Evolutionary conservation across 1,284 basidiomycete genomes (phyloP).

Genomic region (Ustilago tritici): DNA sequence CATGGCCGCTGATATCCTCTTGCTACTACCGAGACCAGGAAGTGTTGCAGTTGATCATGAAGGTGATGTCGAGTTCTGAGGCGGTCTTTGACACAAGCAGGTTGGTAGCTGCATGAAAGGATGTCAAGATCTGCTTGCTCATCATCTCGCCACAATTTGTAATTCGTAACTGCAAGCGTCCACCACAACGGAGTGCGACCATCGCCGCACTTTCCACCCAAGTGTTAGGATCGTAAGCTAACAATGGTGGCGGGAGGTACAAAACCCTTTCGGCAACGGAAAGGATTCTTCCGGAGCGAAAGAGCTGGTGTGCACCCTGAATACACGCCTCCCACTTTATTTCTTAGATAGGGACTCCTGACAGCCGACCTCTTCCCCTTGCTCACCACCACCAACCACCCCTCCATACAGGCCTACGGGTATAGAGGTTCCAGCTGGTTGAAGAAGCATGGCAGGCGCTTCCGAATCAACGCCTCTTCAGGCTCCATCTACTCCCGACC

Average conservation of each 20-base stretch:
- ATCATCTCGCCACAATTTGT: no score
- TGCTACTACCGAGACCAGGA: not conserved
- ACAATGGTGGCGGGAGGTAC: not conserved
- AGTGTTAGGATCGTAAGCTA: conserved; percentile 2
- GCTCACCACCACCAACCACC: not conserved
- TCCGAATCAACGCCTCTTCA: conserved; percentile 30
- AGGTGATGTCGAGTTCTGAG: not conserved
- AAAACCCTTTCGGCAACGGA: not conserved
- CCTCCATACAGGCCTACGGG: not conserved
- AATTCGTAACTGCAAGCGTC: not conserved
- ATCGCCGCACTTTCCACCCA: not conserved
- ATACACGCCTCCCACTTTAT: not conserved
- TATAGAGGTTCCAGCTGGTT: not conserved
- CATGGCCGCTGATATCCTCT: not conserved
- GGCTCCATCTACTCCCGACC: not conserved
- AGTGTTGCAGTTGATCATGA: not conserved
- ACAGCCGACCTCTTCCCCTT: not conserved
- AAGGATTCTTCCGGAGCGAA: conserved; percentile 7
- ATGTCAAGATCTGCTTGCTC: no score
- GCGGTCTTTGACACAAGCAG: not conserved
- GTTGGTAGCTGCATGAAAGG: not conserved
- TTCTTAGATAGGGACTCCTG: not conserved
- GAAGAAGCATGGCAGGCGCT: conserved; percentile 19
- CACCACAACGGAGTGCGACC: not conserved
- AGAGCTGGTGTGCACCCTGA: conserved; percentile 14